Evolutionary conservation across 2,329 filamentous ascomycete species (phyloP).

Genomic region (Alternaria sp.): DNA sequence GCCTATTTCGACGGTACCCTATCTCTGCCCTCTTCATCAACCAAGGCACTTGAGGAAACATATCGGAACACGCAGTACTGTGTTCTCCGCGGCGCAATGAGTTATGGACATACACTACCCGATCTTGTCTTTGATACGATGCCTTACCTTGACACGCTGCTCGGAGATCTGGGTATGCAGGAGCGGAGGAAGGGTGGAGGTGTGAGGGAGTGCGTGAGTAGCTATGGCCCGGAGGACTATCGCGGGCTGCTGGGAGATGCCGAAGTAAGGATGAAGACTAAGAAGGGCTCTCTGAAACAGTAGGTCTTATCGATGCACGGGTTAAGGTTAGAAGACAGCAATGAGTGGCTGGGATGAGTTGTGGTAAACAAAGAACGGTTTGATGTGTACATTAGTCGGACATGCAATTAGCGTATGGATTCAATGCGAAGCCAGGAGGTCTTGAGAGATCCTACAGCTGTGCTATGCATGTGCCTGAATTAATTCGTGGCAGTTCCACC

Average conservation of each 20-base stretch:
- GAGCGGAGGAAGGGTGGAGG: slow-evolving; percentile 26
- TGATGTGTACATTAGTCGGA: neutral
- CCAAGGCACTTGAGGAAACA: slow-evolving; percentile 43
- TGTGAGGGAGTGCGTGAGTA: slow-evolving; percentile 25
- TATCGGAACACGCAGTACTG: slow-evolving; percentile 72
- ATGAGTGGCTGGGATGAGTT: neutral
- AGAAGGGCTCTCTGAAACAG: neutral
- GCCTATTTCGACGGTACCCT: slow-evolving; percentile 68
- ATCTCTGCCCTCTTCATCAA: slow-evolving; percentile 13
- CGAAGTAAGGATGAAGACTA: slow-evolving; percentile 54
- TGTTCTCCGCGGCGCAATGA: slow-evolving; percentile 72
- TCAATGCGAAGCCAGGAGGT: neutral
- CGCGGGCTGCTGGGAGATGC: slow-evolving; percentile 53
- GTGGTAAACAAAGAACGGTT: too few species aligned
- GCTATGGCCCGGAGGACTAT: slow-evolving; percentile 62
- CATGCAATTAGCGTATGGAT: neutral
- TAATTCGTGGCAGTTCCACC: neutral
- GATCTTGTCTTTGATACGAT: slow-evolving; percentile 41
- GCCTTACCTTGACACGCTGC: slow-evolving; percentile 38
- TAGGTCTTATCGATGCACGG: neutral
- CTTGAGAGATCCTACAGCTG: neutral
- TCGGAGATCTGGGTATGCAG: slow-evolving; percentile 31
- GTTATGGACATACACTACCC: slow-evolving; percentile 70
- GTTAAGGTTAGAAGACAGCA: neutral
- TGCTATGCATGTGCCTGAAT: neutral